Evolutionary conservation across 176 grass and related monocot genomes (phyloP), one percentile per base, ranked within the genome.

Genomic region (Aegilops umbellulata): DNA sequence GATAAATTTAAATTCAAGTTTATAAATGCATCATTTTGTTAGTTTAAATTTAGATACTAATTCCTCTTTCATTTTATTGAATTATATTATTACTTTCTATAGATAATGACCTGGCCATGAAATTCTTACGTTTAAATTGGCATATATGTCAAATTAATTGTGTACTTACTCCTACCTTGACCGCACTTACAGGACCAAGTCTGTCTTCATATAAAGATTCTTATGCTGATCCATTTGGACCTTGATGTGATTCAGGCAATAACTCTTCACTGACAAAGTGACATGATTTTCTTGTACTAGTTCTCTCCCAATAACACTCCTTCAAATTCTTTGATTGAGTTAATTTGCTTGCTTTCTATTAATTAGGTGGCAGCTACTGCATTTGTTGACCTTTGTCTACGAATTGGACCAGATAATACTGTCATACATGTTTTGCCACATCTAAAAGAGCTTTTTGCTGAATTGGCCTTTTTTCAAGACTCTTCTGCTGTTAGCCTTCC

Each of bases 401-500:
- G 64, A 60, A 92, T 98, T 89, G 93, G 95, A 75, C 85, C 93
- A 77, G 93, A 92, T 34, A 91, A 81, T 67, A 90, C 91, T 71
- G 66, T 42, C 78, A 53, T 72, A 55, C 83, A 92, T 94, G 76
- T 94, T 79, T 85, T 98, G 86, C 93, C 91, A 42, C 86, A 92
- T 82, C 84, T 98, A 49, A 95, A 89, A 68, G 88, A 91, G 34
- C 84, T 98, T 83, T 95, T 98, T 95, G 86, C 90, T 79, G 93
- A 95, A 88, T 69, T 95, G 60, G 93, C 95, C 27, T 98, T 95
- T 86, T 90, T 86, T 81, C 86, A 93, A 1, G 74, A 82, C 26
- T 53, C 81, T 77, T 87, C 85, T 73, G 74, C 82, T 67, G 35
- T 87, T 90, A 93, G 17, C 20, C 74, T 77, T 64, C 60, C 75